Percentiles rank a stretch among this genome's conserved stretches.
Conservation (phyloP, 108 stramenopile species). For the Cyclotella choctawhatcheeana region DNA sequence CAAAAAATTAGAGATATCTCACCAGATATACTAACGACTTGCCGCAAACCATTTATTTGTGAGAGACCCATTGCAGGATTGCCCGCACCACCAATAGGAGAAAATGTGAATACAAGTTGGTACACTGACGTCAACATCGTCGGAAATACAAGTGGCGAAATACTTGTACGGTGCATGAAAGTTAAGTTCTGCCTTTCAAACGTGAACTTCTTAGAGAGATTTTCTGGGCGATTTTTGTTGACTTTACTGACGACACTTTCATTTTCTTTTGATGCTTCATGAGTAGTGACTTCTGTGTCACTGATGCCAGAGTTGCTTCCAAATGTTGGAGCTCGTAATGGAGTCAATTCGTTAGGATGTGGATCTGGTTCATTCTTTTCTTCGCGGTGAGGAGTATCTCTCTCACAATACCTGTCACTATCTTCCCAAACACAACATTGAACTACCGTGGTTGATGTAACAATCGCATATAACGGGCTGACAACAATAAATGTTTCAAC, state of each 20-base stretch:
- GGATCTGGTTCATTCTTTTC: not conserved
- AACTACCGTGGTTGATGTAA: not conserved
- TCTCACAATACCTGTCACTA: not conserved
- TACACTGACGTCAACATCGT: not conserved
- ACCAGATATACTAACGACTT: not conserved
- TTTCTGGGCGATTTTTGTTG: not conserved
- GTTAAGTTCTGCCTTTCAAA: no score
- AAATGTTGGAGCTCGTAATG: not conserved
- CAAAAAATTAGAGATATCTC: constrained; percentile 16
- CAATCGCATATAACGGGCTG: not conserved
- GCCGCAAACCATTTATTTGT: constrained; percentile 7
- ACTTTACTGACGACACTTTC: not conserved
- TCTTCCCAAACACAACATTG: constrained; percentile 4
- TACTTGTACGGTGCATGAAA: not conserved
- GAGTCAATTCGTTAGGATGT: constrained; percentile 2
- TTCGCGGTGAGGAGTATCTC: not conserved
- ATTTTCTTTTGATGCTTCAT: not conserved
- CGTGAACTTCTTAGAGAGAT: no score
- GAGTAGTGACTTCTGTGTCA: not conserved
- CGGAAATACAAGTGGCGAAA: constrained; percentile 12
- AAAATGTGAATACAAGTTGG: constrained; percentile 10
- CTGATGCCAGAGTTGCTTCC: not conserved
- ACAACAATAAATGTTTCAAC: not conserved
- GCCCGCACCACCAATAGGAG: constrained; percentile 14
- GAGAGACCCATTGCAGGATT: constrained; percentile 22